Conservation (phyloP, 257 asterid species). For the Buddleja alternifolia region DNA sequence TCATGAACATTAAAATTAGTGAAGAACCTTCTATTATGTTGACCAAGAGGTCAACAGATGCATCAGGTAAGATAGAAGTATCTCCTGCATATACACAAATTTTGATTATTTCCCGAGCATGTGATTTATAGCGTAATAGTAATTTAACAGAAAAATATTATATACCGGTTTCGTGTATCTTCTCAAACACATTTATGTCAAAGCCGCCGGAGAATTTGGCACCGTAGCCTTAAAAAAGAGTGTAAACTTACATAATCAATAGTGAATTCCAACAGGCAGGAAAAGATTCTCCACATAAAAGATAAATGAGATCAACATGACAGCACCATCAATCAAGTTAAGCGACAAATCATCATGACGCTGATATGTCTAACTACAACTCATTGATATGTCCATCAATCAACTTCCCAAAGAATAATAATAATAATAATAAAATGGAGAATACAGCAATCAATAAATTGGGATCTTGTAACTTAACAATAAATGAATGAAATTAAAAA, state of each 20-base stretch:
- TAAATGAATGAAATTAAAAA: not conserved
- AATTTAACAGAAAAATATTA: not conserved
- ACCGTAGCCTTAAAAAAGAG: slow-evolving; percentile 56
- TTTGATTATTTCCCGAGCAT: slow-evolving; percentile 20
- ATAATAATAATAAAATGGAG: not conserved
- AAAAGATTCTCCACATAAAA: slow-evolving; percentile 15
- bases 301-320: slow-evolving; percentile 19
- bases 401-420: not conserved
- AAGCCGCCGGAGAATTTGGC: slow-evolving; percentile 95
- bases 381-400: not conserved
- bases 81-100: slow-evolving; percentile 64
- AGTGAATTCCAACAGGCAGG: slow-evolving; percentile 15
- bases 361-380: slow-evolving; percentile 3
- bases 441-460: slow-evolving; percentile 5
- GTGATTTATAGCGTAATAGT: slow-evolving; percentile 13
- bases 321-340: slow-evolving; percentile 5
- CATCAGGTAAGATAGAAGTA: slow-evolving; percentile 64
- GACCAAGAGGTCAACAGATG: slow-evolving; percentile 56
- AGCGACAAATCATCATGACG: slow-evolving; percentile 1
- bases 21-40: slow-evolving; percentile 76
- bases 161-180: slow-evolving; percentile 74
- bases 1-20: slow-evolving; percentile 18
- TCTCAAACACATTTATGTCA: slow-evolving; percentile 86
- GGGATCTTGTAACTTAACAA: not conserved
- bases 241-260: slow-evolving; percentile 36